Conservation (phyloP, 257 asterid species). For the Solanum bulbocastanum region DNA sequence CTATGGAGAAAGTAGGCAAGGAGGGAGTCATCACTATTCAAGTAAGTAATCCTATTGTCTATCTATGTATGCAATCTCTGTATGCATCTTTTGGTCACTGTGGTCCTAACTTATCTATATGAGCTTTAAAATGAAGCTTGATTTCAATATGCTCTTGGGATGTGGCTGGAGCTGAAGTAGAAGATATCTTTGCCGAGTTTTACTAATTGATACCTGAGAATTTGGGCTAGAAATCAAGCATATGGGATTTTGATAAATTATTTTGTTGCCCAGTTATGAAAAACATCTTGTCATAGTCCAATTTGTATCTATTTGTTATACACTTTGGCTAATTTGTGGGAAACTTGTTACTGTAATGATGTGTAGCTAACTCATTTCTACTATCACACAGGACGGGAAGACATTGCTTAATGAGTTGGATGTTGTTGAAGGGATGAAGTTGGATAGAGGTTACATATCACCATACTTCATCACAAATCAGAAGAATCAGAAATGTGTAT, state of each 20-base stretch:
- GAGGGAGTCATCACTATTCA: slow-evolving; percentile 96
- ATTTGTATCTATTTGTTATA: neutral
- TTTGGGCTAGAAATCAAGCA: neutral
- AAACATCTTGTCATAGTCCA: neutral
- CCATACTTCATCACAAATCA: slow-evolving; percentile 90
- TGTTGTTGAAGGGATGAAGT: slow-evolving; percentile 97
- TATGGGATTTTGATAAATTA: neutral
- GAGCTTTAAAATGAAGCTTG: neutral
- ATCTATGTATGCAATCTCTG: neutral
- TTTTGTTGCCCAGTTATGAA: neutral
- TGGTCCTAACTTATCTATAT: neutral
- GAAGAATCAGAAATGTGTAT: slow-evolving; percentile 93
- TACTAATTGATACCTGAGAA: neutral
- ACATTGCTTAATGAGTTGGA: slow-evolving; percentile 82
- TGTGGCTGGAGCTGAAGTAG: neutral
- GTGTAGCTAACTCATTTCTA: neutral
- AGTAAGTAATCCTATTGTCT: slow-evolving; percentile 31
- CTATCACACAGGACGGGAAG: slow-evolving; percentile 65
- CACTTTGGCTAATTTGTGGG: neutral
- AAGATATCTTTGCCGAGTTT: neutral
- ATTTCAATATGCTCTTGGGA: neutral
- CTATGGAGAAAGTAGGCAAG: slow-evolving; percentile 97
- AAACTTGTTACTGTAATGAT: neutral
- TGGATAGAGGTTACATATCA: slow-evolving; percentile 88
- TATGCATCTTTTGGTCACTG: neutral